Evolutionary conservation across 495 filamentous ascomycete genomes (phyloP), one percentile per base, ranked within the genome.

Genomic region (Penicillium lividum): DNA sequence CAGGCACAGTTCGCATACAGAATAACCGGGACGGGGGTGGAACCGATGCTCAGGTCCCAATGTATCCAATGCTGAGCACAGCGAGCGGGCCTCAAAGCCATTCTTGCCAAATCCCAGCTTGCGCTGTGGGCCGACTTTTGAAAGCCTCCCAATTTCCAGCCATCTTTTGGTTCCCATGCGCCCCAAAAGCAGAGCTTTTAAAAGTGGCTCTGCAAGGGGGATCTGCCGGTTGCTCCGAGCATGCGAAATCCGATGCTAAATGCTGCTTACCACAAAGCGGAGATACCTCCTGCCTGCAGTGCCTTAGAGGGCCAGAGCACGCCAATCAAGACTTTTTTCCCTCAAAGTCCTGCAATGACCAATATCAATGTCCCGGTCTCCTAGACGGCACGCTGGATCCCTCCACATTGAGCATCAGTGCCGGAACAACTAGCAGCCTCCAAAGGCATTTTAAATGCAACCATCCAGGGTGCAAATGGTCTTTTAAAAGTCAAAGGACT

Each of bases 401-500:
- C n/a, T 40, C 36, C 11, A n/a, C 36, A 10, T 40, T 40, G 5
- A 40, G 36, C 36, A 10, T 40, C 36, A 3, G 10, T n/a, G 11
- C 36, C n/a, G 11, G 3, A 40, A 40, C 11, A n/a, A 40, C 2
- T 10, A n/a, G 2, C n/a, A 40, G 13, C 10, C n/a, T 29, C 27
- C 51, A 22, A 34, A 1, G 15, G 22, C 51, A 18, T 31, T 64
- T 64, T 40, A 53, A 30, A 45, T 75, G 73, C 56, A 51, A 53
- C 5, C 16, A 65, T 6, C 46, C 53, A 9, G 56, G 51, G 10
- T 76, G 68, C 45, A 67, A 68, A 51, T 62, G 58, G 1, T 53
- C 57, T 10, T 80, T 81, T 58, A 78, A 77, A 59, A 63, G 80
- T 47, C 73, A 73, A 18, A 80, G 82, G 54, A 79, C 82, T 57